phyloP scores from a whole-genome alignment of 2,329 filamentous ascomycete genomes.

The Talaromyces pinophilus region DNA sequence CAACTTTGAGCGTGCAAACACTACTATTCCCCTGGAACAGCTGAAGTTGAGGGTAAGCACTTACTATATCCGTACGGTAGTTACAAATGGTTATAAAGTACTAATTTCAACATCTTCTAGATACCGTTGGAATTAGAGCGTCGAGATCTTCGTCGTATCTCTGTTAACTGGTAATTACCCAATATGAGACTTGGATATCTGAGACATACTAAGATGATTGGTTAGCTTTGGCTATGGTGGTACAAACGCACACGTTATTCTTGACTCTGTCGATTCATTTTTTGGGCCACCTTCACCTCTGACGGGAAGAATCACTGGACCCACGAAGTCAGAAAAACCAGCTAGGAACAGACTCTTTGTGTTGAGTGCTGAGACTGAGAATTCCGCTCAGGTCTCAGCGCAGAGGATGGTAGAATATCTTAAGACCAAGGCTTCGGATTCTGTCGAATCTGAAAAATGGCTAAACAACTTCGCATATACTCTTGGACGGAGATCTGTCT shows the following conservation, averaged over 20 bases:
- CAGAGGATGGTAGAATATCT: not conserved
- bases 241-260: constrained; percentile 36
- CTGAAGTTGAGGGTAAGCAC: not conserved
- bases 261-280: constrained; percentile 25
- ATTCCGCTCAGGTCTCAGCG: not conserved
- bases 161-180: not conserved
- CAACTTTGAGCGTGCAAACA: constrained; percentile 23
- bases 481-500: not conserved
- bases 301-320: not conserved
- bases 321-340: not conserved
- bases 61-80: not conserved
- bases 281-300: not conserved
- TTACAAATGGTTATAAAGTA: not conserved
- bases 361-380: not conserved
- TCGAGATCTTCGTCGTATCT: not conserved
- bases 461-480: not conserved
- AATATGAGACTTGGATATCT: not conserved
- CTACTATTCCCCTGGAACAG: not conserved
- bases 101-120: not conserved
- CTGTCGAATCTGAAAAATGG: not conserved
- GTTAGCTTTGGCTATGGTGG: constrained; percentile 47
- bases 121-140: not conserved
- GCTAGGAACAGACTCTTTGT: not conserved
- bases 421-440: not conserved
- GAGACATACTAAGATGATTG: constrained; percentile 5